Percentiles rank a stretch among this genome's conserved stretches.
Conservation (phyloP, 2,329 filamentous ascomycete species). For the Corinectria fuckeliana region DNA sequence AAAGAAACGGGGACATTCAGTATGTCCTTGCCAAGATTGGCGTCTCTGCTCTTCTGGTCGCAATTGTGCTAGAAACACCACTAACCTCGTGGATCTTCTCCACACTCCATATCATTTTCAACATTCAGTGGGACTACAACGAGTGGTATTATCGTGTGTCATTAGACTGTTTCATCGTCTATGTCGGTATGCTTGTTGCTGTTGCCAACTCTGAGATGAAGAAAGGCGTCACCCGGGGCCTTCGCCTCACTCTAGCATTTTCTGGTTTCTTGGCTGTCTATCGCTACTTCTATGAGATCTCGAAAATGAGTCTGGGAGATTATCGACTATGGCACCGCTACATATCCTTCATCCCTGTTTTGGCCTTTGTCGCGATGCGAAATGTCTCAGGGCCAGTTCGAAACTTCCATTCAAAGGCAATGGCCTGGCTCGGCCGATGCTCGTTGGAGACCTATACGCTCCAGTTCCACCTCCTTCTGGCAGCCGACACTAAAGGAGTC, state of each 20-base stretch:
- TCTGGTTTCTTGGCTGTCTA: conserved; percentile 37
- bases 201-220: conserved; percentile 32
- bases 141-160: conserved; percentile 58
- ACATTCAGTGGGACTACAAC: conserved; percentile 54
- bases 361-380: conserved; percentile 59
- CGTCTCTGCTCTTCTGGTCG: conserved; percentile 49
- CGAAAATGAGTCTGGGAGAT: conserved; percentile 1
- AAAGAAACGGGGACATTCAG: conserved; percentile 49
- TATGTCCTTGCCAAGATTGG: conserved; percentile 57
- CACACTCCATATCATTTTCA: conserved; percentile 48
- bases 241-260: conserved; percentile 38
- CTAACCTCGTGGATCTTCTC: conserved; percentile 29
- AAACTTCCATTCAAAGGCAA: conserved; percentile 45
- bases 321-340: conserved; percentile 61
- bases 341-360: conserved; percentile 60
- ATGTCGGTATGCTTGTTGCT: conserved; percentile 58
- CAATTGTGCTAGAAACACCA: conserved; percentile 30
- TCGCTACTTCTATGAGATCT: background rate
- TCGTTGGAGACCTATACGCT: conserved; percentile 66
- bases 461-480: conserved; percentile 67
- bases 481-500: conserved; percentile 61
- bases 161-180: conserved; percentile 62
- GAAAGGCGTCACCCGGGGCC: conserved; percentile 21
- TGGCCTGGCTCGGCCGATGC: conserved; percentile 60
- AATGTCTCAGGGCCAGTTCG: conserved; percentile 44